Base-by-base conservation (phyloP, 345 rosid species). In the Garcia nutans region DNA sequence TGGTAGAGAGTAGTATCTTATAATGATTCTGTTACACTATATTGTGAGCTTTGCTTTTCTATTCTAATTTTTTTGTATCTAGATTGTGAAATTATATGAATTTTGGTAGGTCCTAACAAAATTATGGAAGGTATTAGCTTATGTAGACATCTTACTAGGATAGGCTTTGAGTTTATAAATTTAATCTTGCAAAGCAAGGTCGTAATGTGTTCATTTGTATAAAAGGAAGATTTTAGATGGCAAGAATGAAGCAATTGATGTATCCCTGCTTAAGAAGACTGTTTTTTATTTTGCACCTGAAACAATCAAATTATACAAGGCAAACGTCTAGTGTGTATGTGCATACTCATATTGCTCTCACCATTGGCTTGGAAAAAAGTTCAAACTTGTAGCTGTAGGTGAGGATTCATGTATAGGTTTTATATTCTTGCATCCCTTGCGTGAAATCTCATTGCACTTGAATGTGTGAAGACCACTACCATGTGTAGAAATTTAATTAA, bases 1-100 rank as follows among this genome's bases (percentile, higher is more conserved):
- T 79, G 99, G 99, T 93, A 84, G 78, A 73, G 63, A 68, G 47
- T 74, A 70, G 11, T 72, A 73, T 74, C 44, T 61, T 23, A 65
- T 52, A 49, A 13, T 54, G n/a, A 56, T 17, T 58, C 65, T 55
- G 17, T 77, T 60, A 62, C 58, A 26, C 62, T 64, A 55, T 31
- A 68, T 37, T 64, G 44, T 77, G 65, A 59, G 57, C 24, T 75
- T 54, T 41, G 17, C n/a, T 65, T 16, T 52, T 28, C 5, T 60
- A 59, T 52, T 49, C 31, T 58, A 41, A 55, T 55, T 45, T n/a
- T 22, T 58, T 41, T 50, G 33, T 65, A 31, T 20, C 22, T 26
- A 49, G 23, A 58, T 62, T 73, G 69, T 7, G 5, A 47, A 59
- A 63, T 28, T 16, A 2, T 33, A 33, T 28, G 44, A 28, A 3